Conservation (phyloP, 176 grass and related monocot species). For the Alopecurus myosuroides region DNA sequence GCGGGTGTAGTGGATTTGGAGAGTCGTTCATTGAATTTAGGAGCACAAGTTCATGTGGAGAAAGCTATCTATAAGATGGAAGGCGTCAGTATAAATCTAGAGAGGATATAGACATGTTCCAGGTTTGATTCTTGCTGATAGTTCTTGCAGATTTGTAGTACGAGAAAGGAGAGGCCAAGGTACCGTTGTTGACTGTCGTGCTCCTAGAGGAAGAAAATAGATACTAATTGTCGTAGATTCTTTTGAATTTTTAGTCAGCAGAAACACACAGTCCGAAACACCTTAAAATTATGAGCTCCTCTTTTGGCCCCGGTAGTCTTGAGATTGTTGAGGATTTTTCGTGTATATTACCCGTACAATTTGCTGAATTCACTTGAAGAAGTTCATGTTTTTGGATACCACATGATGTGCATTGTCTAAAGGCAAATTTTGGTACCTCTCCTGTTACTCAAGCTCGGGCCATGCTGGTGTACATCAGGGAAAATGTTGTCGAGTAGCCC, state of each 20-base stretch:
- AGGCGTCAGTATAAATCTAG: neutral
- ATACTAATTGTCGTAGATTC: neutral
- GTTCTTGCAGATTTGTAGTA: neutral
- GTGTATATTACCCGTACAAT: no score
- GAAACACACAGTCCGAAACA: neutral
- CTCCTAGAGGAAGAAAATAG: neutral
- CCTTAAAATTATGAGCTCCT: no score
- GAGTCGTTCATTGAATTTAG: neutral
- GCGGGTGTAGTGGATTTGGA: neutral
- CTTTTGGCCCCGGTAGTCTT: no score
- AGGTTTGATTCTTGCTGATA: neutral
- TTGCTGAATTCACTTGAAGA: no score
- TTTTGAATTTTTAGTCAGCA: neutral
- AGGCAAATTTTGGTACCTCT: no score
- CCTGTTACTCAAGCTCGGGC: no score
- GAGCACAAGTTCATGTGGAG: neutral
- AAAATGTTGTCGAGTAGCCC: no score
- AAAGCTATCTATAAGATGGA: neutral
- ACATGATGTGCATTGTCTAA: no score
- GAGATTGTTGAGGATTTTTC: no score
- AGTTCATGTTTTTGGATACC: no score
- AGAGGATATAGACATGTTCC: neutral
- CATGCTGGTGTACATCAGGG: no score
- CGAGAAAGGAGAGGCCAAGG: neutral
- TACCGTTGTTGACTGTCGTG: neutral